phyloP scores from a whole-genome alignment of 148 eudicot species.

The Agrostemma githago region DNA sequence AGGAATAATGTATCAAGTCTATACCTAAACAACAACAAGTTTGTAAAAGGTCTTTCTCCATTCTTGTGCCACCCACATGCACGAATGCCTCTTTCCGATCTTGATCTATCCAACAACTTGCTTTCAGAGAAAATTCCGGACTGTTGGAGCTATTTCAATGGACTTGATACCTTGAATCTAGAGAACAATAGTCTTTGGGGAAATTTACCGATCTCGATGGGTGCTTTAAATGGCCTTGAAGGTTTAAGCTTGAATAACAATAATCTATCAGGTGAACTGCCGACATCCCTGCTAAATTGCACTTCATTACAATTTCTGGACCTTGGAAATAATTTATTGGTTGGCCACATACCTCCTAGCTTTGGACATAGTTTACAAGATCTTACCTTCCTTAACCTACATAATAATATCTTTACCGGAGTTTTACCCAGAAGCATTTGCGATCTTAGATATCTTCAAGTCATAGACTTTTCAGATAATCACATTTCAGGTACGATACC shows the following conservation, averaged over 20 bases:
- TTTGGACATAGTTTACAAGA: neutral
- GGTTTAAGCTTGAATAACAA: neutral
- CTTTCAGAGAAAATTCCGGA: constrained; percentile 10
- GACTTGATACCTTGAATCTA: neutral
- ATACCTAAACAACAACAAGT: constrained; percentile 7
- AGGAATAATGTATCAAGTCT: neutral
- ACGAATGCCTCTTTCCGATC: neutral
- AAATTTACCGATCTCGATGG: constrained; percentile 7
- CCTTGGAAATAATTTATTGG: too few relatives aligned
- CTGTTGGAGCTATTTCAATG: constrained; percentile 16
- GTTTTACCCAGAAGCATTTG: constrained; percentile 19
- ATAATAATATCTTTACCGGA: constrained; percentile 11
- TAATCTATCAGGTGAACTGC: too few relatives aligned
- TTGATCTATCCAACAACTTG: constrained; percentile 22
- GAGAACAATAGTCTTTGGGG: constrained; percentile 12
- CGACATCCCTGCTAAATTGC: too few relatives aligned
- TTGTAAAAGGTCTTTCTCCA: constrained; percentile 2
- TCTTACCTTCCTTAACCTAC: constrained; percentile 12
- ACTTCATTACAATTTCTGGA: too few relatives aligned
- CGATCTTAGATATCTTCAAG: constrained; percentile 7
- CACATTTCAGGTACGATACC: neutral
- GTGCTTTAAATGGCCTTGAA: neutral
- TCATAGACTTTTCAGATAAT: constrained; percentile 17
- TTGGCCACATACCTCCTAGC: too few relatives aligned
- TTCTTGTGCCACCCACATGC: constrained; percentile 12